A percentile compares a stretch with the other conserved stretches of the same genome.
These are phyloP conservation scores for Physcomitrium patens DNA, from an alignment of 225 moss, liverwort and hornwort genomes.

Conservation along the genomic window DNA sequence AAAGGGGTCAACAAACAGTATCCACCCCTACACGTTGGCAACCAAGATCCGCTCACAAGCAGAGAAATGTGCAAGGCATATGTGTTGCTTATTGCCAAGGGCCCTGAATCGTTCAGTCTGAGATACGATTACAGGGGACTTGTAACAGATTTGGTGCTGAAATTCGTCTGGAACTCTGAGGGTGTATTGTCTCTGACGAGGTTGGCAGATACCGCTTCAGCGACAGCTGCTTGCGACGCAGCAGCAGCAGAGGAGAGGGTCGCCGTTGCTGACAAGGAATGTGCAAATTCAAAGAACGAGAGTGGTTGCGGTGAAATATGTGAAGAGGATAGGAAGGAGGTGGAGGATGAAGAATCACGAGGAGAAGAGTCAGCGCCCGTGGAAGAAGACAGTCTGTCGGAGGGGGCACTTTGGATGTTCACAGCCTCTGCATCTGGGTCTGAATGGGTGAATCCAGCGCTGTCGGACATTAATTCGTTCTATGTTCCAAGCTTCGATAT, in stretches of 20 bases:
- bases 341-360: not conserved
- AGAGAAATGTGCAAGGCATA: constrained; percentile 15
- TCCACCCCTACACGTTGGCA: constrained; percentile 21
- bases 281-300: not conserved
- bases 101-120: not conserved
- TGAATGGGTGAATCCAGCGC: not conserved
- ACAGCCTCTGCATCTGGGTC: not conserved
- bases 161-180: constrained; percentile 2
- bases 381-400: constrained; percentile 25
- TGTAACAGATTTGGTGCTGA: not conserved
- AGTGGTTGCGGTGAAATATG: no score
- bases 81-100: constrained; percentile 40
- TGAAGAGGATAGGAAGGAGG: not conserved
- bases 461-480: not conserved
- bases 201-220: constrained; percentile 4
- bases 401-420: not conserved
- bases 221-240: not conserved
- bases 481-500: constrained; percentile 23
- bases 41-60: constrained; percentile 10
- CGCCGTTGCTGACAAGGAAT: not conserved
- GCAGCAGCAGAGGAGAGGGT: not conserved
- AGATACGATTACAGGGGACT: constrained; percentile 17
- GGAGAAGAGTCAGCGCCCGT: constrained; percentile 4
- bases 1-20: not conserved
- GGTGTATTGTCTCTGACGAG: constrained; percentile 15